Evolutionary conservation across 2,329 filamentous ascomycete genomes (phyloP), one percentile per base, ranked within the genome.

Genomic region (Chaetomium strumarium): DNA sequence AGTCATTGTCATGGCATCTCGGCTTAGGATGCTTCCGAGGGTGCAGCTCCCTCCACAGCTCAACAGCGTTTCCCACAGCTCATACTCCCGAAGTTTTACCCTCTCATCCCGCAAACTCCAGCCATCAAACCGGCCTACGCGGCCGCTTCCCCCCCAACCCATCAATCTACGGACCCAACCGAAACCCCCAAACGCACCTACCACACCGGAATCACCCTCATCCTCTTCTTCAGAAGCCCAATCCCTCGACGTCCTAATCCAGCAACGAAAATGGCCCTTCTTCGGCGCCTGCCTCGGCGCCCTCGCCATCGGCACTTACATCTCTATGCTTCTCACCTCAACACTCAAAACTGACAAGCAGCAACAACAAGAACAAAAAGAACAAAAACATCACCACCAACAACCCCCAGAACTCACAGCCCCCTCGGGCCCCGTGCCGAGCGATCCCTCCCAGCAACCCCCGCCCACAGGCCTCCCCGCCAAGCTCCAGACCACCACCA

Each of bases 381-480:
- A n/a, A 62, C 24, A n/a, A n/a, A n/a, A n/a, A 14, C 38, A 8
- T 12, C 12, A 38, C 51, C 16, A 16, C 31, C 38, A 60, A 3
- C 56, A 61, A 1, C 56, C n/a, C n/a, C n/a, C n/a, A n/a, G n/a
- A n/a, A 62, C 24, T 60, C 61, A 33, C 51, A 29, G 30, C 46
- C 37, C 5, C 33, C n/a, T 38, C 44, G 16, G 19, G 10, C 3
- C 17, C 14, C 5, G 10, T 30, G 14, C 20, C 16, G 38, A n/a
- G 12, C 16, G 34, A 36, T n/a, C 38, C 24, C 1, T 11, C 38
- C 37, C 24, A 11, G 36, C 53, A 69, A 58, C 66, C 68, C 51
- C 56, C 63, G 12, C 74, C 76, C 5, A 78, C 76, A 17, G 77
- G 76, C 31, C 74, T 75, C 11, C 75, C 77, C 3, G 68, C 72